Evolutionary conservation across 768 basidiomycete species (phyloP).

Genomic region (Suillus clintonianus): DNA sequence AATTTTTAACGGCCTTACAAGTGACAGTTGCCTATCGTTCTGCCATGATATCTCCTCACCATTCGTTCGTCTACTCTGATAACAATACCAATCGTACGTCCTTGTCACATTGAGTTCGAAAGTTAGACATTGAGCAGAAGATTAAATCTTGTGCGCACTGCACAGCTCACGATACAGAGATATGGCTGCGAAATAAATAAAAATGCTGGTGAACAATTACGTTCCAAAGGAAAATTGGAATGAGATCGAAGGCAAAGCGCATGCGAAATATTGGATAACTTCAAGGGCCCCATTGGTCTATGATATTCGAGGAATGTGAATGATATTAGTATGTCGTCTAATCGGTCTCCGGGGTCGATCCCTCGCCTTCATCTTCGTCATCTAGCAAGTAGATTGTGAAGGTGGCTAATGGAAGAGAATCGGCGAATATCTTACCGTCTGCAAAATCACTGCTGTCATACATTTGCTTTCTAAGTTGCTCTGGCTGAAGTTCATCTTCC

Average conservation of each 20-base stretch:
- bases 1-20: too few relatives aligned
- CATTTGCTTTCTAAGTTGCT: neutral
- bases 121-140: neutral
- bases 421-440: neutral
- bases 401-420: neutral
- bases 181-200: neutral
- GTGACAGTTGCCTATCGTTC: neutral
- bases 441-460: neutral
- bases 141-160: neutral
- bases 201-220: neutral
- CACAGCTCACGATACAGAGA: neutral
- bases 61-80: neutral
- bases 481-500: neutral
- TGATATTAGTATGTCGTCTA: neutral
- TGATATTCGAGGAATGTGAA: neutral
- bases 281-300: neutral
- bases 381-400: neutral
- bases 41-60: neutral
- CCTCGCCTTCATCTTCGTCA: neutral
- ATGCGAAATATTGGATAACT: neutral
- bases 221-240: neutral
- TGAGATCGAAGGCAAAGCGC: neutral
- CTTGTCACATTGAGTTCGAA: neutral
- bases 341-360: neutral
- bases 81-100: neutral